Percentiles rank a stretch among this genome's conserved stretches.
Conservation (phyloP, 2,329 filamentous ascomycete genomes). For the Blastomyces parvus region DNA sequence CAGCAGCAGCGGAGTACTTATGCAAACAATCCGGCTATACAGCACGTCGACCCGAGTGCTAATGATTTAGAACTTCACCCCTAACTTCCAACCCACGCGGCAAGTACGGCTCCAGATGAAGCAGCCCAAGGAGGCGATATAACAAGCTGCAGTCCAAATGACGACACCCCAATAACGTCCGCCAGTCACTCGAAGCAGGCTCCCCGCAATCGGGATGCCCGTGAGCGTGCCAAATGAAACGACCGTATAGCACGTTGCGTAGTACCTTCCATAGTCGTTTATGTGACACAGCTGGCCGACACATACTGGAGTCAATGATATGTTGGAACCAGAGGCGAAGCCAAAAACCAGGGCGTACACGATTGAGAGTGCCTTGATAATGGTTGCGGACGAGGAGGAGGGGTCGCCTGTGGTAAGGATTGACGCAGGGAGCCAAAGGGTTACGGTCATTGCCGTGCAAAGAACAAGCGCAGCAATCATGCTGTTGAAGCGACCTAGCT, state of each 20-base stretch:
- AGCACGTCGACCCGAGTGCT: background rate
- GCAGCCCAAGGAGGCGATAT: constrained; percentile 15
- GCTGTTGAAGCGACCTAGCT: constrained; percentile 45
- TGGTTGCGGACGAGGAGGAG: background rate
- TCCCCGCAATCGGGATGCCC: constrained; percentile 22
- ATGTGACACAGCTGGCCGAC: constrained; percentile 24
- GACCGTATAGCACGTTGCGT: constrained; percentile 22
- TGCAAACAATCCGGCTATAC: background rate
- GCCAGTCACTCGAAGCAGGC: constrained; percentile 16
- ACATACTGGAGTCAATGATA: constrained; percentile 26
- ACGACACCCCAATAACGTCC: constrained; percentile 17
- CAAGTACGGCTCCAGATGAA: constrained; percentile 21
- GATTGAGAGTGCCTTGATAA: constrained; percentile 11
- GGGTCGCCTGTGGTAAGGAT: constrained; percentile 38
- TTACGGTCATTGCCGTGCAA: constrained; percentile 41
- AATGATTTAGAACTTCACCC: background rate
- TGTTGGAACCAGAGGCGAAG: constrained; percentile 22
- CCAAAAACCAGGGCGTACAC: constrained; percentile 20
- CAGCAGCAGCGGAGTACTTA: background rate
- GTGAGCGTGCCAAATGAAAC: constrained; percentile 19
- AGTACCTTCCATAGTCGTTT: constrained; percentile 22
- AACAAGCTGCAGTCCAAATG: constrained; percentile 20
- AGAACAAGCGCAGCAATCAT: constrained; percentile 42
- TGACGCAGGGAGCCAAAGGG: constrained; percentile 46
- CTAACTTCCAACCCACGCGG: constrained; percentile 18